These are phyloP conservation scores for Colletotrichum sp. DNA, from an alignment of 2,329 filamentous ascomycete species.

Conservation along the genomic window DNA sequence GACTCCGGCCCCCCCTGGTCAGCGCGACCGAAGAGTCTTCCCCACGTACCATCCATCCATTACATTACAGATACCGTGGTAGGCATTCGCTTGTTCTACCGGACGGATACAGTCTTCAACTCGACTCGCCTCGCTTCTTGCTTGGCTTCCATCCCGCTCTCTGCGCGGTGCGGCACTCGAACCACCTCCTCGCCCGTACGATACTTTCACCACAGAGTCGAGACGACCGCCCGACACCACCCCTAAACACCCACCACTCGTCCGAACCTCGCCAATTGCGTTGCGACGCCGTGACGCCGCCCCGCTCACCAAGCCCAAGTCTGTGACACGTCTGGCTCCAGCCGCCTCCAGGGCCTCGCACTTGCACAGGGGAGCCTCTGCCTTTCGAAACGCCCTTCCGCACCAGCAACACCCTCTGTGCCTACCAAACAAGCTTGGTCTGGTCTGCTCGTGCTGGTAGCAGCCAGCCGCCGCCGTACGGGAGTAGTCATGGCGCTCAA, in stretches of 20 bases:
- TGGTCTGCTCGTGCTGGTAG: neutral
- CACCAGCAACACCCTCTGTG: neutral
- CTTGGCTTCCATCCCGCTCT: neutral
- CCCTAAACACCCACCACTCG: neutral
- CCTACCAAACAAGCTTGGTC: neutral
- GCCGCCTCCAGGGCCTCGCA: neutral
- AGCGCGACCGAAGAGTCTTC: neutral
- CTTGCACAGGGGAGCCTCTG: neutral
- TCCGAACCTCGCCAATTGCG: conserved; percentile 21
- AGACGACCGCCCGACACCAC: neutral
- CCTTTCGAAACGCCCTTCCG: conserved; percentile 8
- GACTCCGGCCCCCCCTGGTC: neutral
- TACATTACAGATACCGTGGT: neutral
- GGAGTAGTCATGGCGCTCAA: conserved; percentile 9
- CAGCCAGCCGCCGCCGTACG: neutral
- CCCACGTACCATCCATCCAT: neutral
- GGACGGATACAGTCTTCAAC: neutral
- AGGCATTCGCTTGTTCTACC: conserved; percentile 20
- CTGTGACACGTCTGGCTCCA: conserved; percentile 20
- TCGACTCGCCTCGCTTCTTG: neutral
- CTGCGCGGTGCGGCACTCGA: neutral
- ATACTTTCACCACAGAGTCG: neutral
- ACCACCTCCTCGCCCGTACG: neutral
- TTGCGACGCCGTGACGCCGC: conserved; percentile 12
- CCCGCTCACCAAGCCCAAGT: conserved; percentile 15